Base-by-base conservation (phyloP, 2,329 filamentous ascomycete species). In the Aspergillus sp. region DNA sequence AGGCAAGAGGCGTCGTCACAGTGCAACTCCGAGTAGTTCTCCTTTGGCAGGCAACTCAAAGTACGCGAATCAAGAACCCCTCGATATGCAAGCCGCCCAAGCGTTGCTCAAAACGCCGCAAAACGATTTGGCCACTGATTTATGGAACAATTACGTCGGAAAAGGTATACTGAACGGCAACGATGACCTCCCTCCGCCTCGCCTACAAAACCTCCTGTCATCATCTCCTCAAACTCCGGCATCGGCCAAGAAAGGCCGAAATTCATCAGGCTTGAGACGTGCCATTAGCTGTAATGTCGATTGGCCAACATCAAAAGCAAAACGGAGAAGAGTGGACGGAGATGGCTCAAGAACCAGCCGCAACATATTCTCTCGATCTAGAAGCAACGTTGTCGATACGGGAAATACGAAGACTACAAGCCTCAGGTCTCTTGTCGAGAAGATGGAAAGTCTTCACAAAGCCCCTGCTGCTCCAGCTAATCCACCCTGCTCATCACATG, bases 131-230 rank as follows among this genome's bases (percentile, higher is more conserved):
- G 85, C 85, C 2, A 68, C 84, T 27, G 85, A 90, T 53, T 68
- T 90, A 2, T 91, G 87, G 87, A 86, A 86, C 57, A 82, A 85
- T 45, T 89, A 88, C 61, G 79, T 85, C 33, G 67, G 81, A 46
- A 70, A 74, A 59, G 71, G 76, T 52, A 66, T 68, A 46, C 63
- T 72, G 12, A 66, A 75, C 52, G 56, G 68, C 45, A 66, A 68
- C 41, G 64, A 70, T 1, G 78, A 78, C 17, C 65, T 75, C 39
- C 64, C 63, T 38, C 82, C 81, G 56, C 80, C 80, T 35, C 71
- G 77, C 13, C 72, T 88, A 20, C 79, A 81, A 43, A 80, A 86
- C 47, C 71, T 88, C 22, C 81, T 86, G 71, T 75, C 83, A 2
- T 86, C 84, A 0, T 88, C 84, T 4, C 88, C 85, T 2, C 84